Evolutionary conservation across 1,139 yeast species (phyloP), one percentile per base, ranked within the genome.

Genomic region (Lizanozyma gosingica): DNA sequence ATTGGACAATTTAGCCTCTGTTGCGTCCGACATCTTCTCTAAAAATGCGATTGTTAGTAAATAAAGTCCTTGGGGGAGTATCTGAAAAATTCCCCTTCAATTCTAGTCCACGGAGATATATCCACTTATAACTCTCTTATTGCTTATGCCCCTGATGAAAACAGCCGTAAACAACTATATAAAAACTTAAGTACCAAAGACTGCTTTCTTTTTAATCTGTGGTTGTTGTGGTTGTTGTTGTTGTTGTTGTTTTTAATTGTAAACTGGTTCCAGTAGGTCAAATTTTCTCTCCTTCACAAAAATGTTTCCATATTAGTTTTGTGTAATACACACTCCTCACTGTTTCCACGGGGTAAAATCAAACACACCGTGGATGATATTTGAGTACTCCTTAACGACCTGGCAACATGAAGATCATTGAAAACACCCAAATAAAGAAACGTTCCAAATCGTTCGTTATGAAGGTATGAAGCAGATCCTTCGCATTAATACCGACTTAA

Each of bases 1-100:
- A 42, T 45, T 51, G 48, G 68, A 74, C 54, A 66, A 56, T 49
- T 69, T 69, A 41, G 65, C 53, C 45, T 65, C 69, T 37, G 66
- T 59, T 45, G 62, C 60, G 51, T 66, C 71, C 48, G 70, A 63
- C 71, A 65, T 60, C 59, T 47, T 37, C 18, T 35, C 27, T 37
- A n/a, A n/a, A 34, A 6, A 6, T 22, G 9, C 11, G 11, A 38
- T 35, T 16, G 57, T 51, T 50, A 51, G 57, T 52, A 47, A 17
- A 34, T 33, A 36, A 33, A 34, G 6, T 22, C 11, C 29, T 22
- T 11, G 11, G 11, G 6, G 6, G 29, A 22, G 29, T 6, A 6
- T 11, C 6, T 6, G 11, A 22, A 6, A 38, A 46, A n/a, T 45
- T 39, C 29, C 6, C 29, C 6, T 11, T 22, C 29, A 22, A 22